These are phyloP conservation scores for Neodidymelliopsis sp. DNA, from an alignment of 2,329 filamentous ascomycete genomes.

Conservation along the genomic window DNA sequence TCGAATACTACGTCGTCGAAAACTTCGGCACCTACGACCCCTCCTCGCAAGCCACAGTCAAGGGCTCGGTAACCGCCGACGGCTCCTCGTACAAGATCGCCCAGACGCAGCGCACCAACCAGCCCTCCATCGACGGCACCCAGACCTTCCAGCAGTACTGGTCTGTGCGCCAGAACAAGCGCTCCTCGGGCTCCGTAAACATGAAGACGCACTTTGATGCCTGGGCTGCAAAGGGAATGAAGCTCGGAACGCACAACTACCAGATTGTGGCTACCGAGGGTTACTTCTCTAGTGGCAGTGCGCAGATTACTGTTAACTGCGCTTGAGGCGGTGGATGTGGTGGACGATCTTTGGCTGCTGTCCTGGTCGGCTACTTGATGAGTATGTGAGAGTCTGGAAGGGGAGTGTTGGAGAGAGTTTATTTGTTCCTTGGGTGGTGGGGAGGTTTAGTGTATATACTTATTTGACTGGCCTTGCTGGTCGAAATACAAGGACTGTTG, in stretches of 20 bases:
- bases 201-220: conserved; percentile 46
- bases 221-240: conserved; percentile 44
- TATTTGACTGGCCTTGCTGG: too few relatives aligned
- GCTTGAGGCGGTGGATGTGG: conserved; percentile 17
- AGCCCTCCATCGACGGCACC: conserved; percentile 60
- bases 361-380: too few relatives aligned
- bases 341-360: conserved; percentile 11
- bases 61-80: conserved; percentile 43
- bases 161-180: conserved; percentile 48
- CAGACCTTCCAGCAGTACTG: conserved; percentile 62
- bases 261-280: conserved; percentile 63
- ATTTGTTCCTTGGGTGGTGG: too few relatives aligned
- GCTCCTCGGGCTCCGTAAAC: conserved; percentile 40
- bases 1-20: conserved; percentile 63
- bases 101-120: conserved; percentile 46
- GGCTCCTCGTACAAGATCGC: conserved; percentile 45
- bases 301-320: conserved; percentile 57
- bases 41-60: conserved; percentile 51
- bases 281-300: conserved; percentile 59
- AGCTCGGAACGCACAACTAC: conserved; percentile 43
- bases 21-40: conserved; percentile 62
- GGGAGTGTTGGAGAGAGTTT: too few relatives aligned
- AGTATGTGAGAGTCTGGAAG: too few relatives aligned
- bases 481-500: too few relatives aligned
- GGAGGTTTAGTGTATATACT: too few relatives aligned